Percentiles rank a stretch among this genome's conserved stretches.
These are phyloP conservation scores for Inosperma sp. DNA, from an alignment of 768 basidiomycete genomes.

Conservation along the genomic window DNA sequence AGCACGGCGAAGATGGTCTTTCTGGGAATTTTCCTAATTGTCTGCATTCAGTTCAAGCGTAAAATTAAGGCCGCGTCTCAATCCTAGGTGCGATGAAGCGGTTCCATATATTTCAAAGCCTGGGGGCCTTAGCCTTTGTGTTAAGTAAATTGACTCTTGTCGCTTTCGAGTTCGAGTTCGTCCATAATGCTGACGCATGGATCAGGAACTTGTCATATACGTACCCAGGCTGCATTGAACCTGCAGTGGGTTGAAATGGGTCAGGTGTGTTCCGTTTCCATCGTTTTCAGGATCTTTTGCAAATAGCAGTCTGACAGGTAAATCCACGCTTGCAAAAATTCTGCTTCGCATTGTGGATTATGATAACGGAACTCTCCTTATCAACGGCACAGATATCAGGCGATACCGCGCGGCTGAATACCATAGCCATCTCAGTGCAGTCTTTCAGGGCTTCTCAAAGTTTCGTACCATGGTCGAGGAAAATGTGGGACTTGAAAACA, in stretches of 20 bases:
- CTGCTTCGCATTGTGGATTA: too few relatives aligned
- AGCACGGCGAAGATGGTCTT: constrained; percentile 69
- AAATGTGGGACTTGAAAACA: constrained; percentile 80
- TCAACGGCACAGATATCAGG: too few relatives aligned
- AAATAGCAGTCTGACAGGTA: constrained; percentile 44
- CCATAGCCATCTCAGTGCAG: too few relatives aligned
- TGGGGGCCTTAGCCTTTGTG: too few relatives aligned
- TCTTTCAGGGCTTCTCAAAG: too few relatives aligned
- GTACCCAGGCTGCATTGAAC: constrained; percentile 68
- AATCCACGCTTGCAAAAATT: constrained; percentile 81
- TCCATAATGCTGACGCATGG: constrained; percentile 9
- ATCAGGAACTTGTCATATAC: constrained; percentile 53
- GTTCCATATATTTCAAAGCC: constrained; percentile 52
- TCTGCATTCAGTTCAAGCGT: too few relatives aligned
- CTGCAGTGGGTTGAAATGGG: constrained; percentile 81
- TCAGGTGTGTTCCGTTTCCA: too few relatives aligned
- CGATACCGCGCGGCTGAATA: too few relatives aligned
- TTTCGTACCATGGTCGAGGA: constrained; percentile 72
- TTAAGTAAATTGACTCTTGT: too few relatives aligned
- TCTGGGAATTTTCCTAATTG: constrained; percentile 78
- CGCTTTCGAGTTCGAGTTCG: too few relatives aligned
- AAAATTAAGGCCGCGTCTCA: too few relatives aligned
- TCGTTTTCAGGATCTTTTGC: constrained; percentile 34
- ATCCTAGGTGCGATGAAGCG: constrained; percentile 44
- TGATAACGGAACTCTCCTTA: too few relatives aligned